Percentiles rank a stretch among this genome's conserved stretches.
Conservation (phyloP, 305 asterid genomes). For the Rubia balearica region DNA sequence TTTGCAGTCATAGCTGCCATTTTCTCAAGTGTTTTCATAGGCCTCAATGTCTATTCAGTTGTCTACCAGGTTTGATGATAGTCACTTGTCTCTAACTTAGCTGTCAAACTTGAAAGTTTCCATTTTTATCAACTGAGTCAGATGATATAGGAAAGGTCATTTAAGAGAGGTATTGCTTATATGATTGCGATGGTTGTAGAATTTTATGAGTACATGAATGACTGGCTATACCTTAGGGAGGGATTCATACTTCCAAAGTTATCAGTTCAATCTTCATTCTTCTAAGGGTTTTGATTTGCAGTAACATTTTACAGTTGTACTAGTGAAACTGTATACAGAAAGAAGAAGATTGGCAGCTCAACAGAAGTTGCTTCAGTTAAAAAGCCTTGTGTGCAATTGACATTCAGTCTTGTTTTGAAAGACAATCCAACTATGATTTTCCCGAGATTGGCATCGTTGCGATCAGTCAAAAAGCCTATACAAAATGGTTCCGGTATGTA, state of each 20-base stretch:
- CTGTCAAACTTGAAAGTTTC: not conserved
- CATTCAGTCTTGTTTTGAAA: slow-evolving; percentile 32
- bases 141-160: slow-evolving; percentile 68
- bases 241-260: slow-evolving; percentile 92
- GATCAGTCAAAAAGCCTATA: slow-evolving; percentile 75
- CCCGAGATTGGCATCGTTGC: slow-evolving; percentile 56
- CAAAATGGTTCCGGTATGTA: slow-evolving; percentile 83
- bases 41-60: slow-evolving; percentile 64
- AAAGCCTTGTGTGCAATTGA: slow-evolving; percentile 36
- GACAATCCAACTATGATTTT: slow-evolving; percentile 53
- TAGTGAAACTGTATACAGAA: slow-evolving; percentile 40
- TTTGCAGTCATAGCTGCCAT: slow-evolving; percentile 68
- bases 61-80: slow-evolving; percentile 71
- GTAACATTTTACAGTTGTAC: not conserved
- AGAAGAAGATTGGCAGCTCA: slow-evolving; percentile 32
- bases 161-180: slow-evolving; percentile 66
- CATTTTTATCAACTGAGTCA: not conserved
- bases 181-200: slow-evolving; percentile 90
- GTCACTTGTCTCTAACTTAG: not conserved
- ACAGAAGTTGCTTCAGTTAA: slow-evolving; percentile 46
- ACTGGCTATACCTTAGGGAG: slow-evolving; percentile 89
- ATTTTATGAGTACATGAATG: slow-evolving; percentile 94
- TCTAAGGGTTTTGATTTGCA: no score
- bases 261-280: slow-evolving; percentile 3
- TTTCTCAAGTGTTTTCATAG: slow-evolving; percentile 73